A percentile compares a stretch with the other conserved stretches of the same genome.
These are phyloP conservation scores for Populus nigra DNA, from an alignment of 345 rosid genomes.

Conservation along the genomic window DNA sequence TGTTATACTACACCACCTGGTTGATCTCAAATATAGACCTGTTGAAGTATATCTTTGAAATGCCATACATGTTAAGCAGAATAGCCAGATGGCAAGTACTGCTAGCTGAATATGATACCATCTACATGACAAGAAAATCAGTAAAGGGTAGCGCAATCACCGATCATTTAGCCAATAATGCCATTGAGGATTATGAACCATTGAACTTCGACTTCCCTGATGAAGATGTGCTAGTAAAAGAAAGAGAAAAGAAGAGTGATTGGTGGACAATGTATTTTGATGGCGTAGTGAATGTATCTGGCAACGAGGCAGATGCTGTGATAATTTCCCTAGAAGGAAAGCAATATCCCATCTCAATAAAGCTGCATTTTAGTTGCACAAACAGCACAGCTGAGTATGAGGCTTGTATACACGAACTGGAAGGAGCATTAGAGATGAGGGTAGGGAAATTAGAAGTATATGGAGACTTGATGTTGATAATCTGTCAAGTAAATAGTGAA, in stretches of 20 bases:
- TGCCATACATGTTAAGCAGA: no score
- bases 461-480: no score
- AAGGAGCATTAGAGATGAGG: not conserved
- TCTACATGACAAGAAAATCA: no score
- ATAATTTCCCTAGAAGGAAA: not conserved
- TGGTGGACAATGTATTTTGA: not conserved
- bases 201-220: not conserved
- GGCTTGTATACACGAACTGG: rapidly evolving
- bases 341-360: not conserved
- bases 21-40: no score
- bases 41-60: no score
- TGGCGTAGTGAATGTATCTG: not conserved
- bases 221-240: not conserved
- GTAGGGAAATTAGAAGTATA: not conserved
- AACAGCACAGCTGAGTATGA: not conserved
- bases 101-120: no score
- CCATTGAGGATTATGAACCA: not conserved
- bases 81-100: no score
- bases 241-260: no score
- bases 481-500: not conserved
- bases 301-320: not conserved
- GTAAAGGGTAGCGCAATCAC: not conserved
- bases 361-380: rapidly evolving
- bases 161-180: not conserved
- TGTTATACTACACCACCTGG: no score